Evolutionary conservation across 2,329 filamentous ascomycete genomes (phyloP).

Genomic region (Fusarium nanum): DNA sequence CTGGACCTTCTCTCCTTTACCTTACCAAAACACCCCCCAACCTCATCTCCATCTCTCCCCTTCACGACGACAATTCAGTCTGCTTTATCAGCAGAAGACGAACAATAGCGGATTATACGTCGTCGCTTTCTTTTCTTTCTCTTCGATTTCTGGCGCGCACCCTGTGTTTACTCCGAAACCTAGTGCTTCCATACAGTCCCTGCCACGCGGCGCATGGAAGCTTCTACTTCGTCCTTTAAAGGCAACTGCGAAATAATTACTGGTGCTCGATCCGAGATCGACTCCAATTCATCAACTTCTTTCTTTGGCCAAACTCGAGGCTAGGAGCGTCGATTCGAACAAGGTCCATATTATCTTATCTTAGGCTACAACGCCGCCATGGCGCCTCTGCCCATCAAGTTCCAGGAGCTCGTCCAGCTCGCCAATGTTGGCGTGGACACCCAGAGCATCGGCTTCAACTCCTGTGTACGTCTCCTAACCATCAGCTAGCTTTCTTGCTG

Average conservation of each 20-base stretch:
- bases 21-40: conserved; percentile 40
- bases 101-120: conserved; percentile 37
- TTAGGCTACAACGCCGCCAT: conserved; percentile 55
- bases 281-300: conserved; percentile 26
- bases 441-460: conserved; percentile 78
- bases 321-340: conserved; percentile 43
- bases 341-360: conserved; percentile 43
- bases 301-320: conserved; percentile 34
- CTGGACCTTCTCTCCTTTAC: conserved; percentile 42
- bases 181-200: conserved; percentile 25
- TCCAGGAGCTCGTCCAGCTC: conserved; percentile 87
- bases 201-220: conserved; percentile 55
- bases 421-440: conserved; percentile 60
- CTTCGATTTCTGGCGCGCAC: conserved; percentile 37
- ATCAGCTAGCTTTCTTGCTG: conserved; percentile 11
- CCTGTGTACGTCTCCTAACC: conserved; percentile 70
- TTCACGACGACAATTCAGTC: conserved; percentile 42
- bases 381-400: conserved; percentile 88
- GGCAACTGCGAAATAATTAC: conserved; percentile 43
- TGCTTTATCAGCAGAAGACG: conserved; percentile 46
- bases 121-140: conserved; percentile 33
- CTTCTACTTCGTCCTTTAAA: conserved; percentile 46
- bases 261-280: conserved; percentile 44
- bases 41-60: conserved; percentile 39
- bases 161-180: conserved; percentile 26